Percentiles rank a stretch among this genome's conserved stretches.
phyloP scores from a whole-genome alignment of 2,329 filamentous ascomycete genomes.

The Lachnellula arida region DNA sequence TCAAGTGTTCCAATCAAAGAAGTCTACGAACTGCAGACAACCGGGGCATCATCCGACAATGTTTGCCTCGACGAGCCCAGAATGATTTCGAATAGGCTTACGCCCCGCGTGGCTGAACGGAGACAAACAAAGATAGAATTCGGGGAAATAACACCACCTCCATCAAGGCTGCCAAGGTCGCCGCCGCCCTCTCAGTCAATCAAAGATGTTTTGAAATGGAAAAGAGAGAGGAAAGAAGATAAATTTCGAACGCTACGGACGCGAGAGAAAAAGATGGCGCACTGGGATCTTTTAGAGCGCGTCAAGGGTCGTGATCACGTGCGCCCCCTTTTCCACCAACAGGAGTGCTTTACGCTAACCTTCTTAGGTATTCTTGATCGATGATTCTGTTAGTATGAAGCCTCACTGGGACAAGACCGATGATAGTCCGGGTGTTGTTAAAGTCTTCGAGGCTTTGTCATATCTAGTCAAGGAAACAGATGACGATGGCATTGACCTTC shows the following conservation, averaged over 20 bases:
- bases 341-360: background rate
- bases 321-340: background rate
- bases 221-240: slow-evolving; percentile 1
- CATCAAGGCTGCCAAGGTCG: background rate
- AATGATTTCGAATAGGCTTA: too few species aligned
- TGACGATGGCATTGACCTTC: slow-evolving; percentile 10
- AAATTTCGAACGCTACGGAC: background rate
- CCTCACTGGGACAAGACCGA: slow-evolving; percentile 3
- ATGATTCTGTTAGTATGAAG: slow-evolving; percentile 9
- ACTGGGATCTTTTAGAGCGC: background rate
- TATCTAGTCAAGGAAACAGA: slow-evolving; percentile 12
- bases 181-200: background rate
- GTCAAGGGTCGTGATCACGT: slow-evolving; percentile 8
- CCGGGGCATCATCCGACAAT: too few species aligned
- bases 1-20: too few species aligned
- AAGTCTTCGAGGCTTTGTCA: slow-evolving; percentile 6
- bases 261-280: background rate
- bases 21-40: too few species aligned
- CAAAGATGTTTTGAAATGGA: slow-evolving; percentile 10
- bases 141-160: background rate
- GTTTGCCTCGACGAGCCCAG: too few species aligned
- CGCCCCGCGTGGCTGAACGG: too few species aligned
- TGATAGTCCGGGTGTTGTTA: background rate
- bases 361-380: slow-evolving; percentile 14
- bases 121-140: too few species aligned